Conservation (phyloP, 2,329 filamentous ascomycete species). For the Neonectria ditissima region DNA sequence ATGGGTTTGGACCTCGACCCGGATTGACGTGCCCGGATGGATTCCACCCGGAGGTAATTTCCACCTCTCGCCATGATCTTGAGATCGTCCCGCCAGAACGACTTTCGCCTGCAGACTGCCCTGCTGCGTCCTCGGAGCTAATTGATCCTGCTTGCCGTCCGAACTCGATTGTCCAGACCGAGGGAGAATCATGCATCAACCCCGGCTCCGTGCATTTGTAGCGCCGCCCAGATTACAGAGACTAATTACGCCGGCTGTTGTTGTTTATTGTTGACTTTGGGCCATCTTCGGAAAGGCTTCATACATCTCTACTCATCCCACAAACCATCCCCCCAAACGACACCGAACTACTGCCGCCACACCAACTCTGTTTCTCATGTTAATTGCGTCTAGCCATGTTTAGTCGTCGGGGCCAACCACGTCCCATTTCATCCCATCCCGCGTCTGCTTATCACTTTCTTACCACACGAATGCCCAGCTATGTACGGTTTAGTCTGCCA, state of each 20-base stretch:
- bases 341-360: constrained; percentile 1
- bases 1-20: neutral
- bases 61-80: constrained; percentile 35
- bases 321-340: neutral
- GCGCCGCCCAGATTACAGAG: neutral
- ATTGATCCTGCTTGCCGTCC: neutral
- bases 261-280: constrained; percentile 16
- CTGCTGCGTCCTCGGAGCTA: neutral
- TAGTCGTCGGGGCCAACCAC: constrained; percentile 10
- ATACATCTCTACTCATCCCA: constrained; percentile 1
- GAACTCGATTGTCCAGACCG: neutral
- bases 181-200: neutral
- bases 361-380: neutral
- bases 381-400: constrained; percentile 12
- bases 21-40: constrained; percentile 3
- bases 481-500: neutral
- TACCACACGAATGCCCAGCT: constrained; percentile 8
- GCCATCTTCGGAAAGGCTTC: constrained; percentile 6
- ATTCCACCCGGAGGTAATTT: constrained; percentile 36
- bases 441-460: neutral
- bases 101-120: neutral
- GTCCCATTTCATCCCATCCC: constrained; percentile 1
- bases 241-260: neutral
- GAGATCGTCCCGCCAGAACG: constrained; percentile 26
- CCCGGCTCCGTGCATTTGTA: neutral